Evolutionary conservation across 129 eudicot species (phyloP).

Genomic region (Cynara cardunculus): DNA sequence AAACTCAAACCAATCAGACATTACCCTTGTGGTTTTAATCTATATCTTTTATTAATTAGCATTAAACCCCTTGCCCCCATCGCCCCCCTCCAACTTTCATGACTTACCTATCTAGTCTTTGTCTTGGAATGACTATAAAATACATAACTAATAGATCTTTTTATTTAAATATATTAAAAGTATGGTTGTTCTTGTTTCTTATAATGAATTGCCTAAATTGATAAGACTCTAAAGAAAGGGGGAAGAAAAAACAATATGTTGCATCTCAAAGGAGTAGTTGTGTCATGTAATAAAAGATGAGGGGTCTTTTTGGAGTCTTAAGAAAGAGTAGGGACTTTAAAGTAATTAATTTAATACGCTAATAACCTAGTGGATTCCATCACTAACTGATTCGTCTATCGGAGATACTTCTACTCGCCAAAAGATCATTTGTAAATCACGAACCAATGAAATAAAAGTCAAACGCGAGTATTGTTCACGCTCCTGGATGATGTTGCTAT

Average conservation of each 20-base stretch:
- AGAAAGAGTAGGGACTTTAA: neutral
- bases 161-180: too few species aligned
- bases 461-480: neutral
- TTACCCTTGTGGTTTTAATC: too few species aligned
- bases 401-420: neutral
- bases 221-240: neutral
- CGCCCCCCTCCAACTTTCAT: too few species aligned
- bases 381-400: neutral
- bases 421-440: neutral
- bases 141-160: neutral
- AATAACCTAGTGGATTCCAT: constrained; percentile 11
- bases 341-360: neutral
- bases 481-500: neutral
- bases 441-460: neutral
- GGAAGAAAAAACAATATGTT: neutral
- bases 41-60: too few species aligned
- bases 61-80: too few species aligned
- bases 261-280: neutral
- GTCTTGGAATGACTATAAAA: too few species aligned
- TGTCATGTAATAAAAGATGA: neutral
- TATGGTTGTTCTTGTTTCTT: too few species aligned
- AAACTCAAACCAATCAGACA: too few species aligned
- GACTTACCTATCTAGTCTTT: too few species aligned
- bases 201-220: neutral
- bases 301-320: neutral